Base-by-base conservation (phyloP, 306 rosid species). In the Gleditsia sinensis region DNA sequence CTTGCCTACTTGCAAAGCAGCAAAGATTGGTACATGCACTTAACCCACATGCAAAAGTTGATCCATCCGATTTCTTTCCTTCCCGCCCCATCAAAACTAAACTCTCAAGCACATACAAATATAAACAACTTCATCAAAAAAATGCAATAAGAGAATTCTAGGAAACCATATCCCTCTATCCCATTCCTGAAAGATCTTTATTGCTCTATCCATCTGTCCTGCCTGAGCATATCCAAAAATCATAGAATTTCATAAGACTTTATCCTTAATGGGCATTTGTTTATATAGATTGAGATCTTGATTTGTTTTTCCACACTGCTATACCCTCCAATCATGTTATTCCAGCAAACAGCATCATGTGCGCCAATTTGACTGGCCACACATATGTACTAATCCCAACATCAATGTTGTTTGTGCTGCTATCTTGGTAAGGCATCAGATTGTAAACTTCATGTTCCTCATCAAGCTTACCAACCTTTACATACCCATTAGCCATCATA, bases 401-500 rank as follows among this genome's bases (percentile, higher is more conserved):
- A 93, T 84, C 88, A 93, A 75, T 49, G 98, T 87, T 4, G 98
- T 91, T 81, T 87, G 81, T 0, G 98, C 96, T 11, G 87, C 88
- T 28, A 83, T 89, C 94, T 81, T 88, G 83, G 83, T 67, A 74
- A 74, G 97, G 93, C 96, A 91, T 93, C 37, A 20, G 86, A 73
- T 71, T 67, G 24, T 91, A 85, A 70, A 85, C 71, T 61, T 81
- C 72, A 49, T 64, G 80, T 70, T 96, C 98, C 43, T 84, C 80
- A 7, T 80, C 87, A 85, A 93, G 86, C 84, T 89, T 86, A 27
- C 93, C 93, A 61, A 43, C 84, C 11, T 85, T 85, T 78, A 89
- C 82, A 55, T 80, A 91, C 24, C 92, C 96, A 51, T 83, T 82
- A 32, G 91, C 86, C 74, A 93, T 84, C 11, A 93, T 83, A 80